These are phyloP conservation scores for Candida rishiriensis DNA, from an alignment of 805 yeast species.

Conservation along the genomic window DNA sequence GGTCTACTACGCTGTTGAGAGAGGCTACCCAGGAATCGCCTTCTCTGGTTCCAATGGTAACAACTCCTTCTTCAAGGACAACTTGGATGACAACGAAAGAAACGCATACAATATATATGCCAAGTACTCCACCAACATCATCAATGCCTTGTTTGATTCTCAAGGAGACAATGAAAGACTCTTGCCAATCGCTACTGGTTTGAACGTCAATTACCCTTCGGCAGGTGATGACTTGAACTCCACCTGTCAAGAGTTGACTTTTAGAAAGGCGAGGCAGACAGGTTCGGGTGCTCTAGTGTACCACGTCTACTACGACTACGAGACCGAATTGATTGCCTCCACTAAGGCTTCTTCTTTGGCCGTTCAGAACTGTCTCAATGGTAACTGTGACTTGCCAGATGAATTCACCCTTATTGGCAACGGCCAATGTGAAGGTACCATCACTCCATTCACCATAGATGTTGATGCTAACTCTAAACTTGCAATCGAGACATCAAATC, in stretches of 20 bases:
- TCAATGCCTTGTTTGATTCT: conserved; percentile 32
- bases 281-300: conserved; percentile 35
- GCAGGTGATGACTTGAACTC: conserved; percentile 37
- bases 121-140: conserved; percentile 35
- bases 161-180: conserved; percentile 35
- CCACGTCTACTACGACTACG: conserved; percentile 35
- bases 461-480: conserved; percentile 30
- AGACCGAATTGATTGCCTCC: conserved; percentile 28
- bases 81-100: conserved; percentile 36
- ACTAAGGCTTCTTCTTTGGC: conserved; percentile 19
- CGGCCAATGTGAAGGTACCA: conserved; percentile 37
- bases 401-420: conserved; percentile 32
- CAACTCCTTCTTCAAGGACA: conserved; percentile 46
- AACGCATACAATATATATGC: conserved; percentile 44
- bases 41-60: conserved; percentile 47
- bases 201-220: conserved; percentile 45
- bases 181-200: conserved; percentile 41
- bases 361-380: conserved; percentile 31
- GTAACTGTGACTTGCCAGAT: conserved; percentile 41
- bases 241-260: conserved; percentile 39
- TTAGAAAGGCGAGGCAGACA: conserved; percentile 40
- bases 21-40: conserved; percentile 48
- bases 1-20: conserved; percentile 41
- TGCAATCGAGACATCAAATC: not conserved
- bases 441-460: conserved; percentile 47